These are phyloP conservation scores for Brassica balearica DNA, from an alignment of 441 rosid species.

Conservation along the genomic window DNA sequence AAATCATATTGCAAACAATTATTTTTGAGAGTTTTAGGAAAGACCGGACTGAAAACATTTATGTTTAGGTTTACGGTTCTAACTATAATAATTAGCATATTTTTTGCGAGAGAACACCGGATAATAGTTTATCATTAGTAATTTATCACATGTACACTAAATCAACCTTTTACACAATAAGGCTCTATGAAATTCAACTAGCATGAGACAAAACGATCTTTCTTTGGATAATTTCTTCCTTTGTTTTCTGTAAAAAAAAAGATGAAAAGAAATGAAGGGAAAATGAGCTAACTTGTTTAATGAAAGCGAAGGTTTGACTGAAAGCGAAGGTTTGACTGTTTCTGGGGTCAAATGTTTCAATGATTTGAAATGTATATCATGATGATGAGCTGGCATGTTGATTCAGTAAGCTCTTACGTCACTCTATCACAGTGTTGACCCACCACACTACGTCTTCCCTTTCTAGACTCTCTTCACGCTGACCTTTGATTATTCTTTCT, in stretches of 20 bases:
- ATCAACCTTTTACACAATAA: neutral
- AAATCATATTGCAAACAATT: neutral
- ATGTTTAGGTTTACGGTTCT: neutral
- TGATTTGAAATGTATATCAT: slow-evolving; percentile 18
- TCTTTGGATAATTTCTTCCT: neutral
- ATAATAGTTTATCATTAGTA: neutral
- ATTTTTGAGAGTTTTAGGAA: neutral
- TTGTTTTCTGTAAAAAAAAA: neutral
- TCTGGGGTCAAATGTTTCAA: neutral
- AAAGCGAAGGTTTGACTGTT: slow-evolving; percentile 26
- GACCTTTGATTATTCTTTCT: slow-evolving; percentile 15
- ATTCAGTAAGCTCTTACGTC: slow-evolving; percentile 30
- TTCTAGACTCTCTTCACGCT: slow-evolving; percentile 20
- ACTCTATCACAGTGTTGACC: slow-evolving; percentile 28
- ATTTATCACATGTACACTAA: neutral
- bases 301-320: neutral
- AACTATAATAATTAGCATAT: neutral
- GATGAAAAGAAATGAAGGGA: neutral
- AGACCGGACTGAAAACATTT: neutral
- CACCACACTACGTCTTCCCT: slow-evolving; percentile 31
- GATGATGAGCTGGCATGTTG: slow-evolving; percentile 34
- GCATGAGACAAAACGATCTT: neutral
- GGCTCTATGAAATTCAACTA: neutral
- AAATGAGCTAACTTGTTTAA: slow-evolving; percentile 15
- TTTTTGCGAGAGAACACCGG: neutral